Conservation (phyloP, 2,329 filamentous ascomycete species). For the Hypoxylon sp. region DNA sequence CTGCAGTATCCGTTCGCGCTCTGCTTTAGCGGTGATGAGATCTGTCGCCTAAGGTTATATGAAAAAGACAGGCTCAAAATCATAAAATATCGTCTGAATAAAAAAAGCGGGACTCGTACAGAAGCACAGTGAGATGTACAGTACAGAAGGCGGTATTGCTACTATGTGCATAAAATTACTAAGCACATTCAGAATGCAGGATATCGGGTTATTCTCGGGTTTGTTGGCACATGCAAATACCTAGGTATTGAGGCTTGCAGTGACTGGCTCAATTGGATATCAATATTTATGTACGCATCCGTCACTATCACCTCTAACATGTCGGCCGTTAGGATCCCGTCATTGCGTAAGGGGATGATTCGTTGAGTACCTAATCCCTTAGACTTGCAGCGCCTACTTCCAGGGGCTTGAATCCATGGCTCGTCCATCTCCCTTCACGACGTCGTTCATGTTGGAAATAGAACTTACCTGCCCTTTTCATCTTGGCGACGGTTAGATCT, state of each 20-base stretch:
- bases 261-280: conserved; percentile 6
- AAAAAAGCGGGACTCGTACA: conserved; percentile 20
- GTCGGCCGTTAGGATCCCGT: conserved; percentile 2
- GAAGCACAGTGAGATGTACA: not conserved
- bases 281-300: conserved; percentile 23
- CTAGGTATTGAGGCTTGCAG: not conserved
- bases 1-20: conserved; percentile 25
- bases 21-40: conserved; percentile 15
- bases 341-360: conserved; percentile 7
- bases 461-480: conserved; percentile 5
- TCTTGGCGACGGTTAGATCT: conserved; percentile 25
- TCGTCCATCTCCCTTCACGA: conserved; percentile 12
- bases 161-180: conserved; percentile 17
- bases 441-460: conserved; percentile 14
- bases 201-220: conserved; percentile 21
- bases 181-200: not conserved
- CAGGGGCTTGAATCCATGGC: conserved; percentile 7
- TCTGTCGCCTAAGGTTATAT: conserved; percentile 10
- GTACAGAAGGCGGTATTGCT: not conserved
- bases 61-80: conserved; percentile 16
- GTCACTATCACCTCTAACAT: conserved; percentile 2
- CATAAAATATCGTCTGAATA: conserved; percentile 32
- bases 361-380: conserved; percentile 13
- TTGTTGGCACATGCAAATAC: conserved; percentile 3
- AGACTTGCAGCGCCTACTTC: conserved; percentile 8